Evolutionary conservation across 108 stramenopile species (phyloP).

Genomic region (Cylindrotheca fusiformis): DNA sequence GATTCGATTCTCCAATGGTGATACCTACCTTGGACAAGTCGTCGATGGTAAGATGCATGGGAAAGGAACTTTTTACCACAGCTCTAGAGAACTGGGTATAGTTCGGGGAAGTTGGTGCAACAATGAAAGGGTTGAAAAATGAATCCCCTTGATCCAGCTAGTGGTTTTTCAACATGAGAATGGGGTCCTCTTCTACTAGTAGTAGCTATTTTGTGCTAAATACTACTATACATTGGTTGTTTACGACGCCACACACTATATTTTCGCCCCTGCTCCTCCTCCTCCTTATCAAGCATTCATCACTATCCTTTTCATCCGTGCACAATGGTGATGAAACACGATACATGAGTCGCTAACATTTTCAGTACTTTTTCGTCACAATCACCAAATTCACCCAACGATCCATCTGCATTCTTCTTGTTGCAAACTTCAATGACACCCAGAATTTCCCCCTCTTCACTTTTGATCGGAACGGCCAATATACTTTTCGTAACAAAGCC

Average conservation of each 20-base stretch:
- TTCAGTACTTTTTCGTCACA: slow-evolving; percentile 47
- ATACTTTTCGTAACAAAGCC: slow-evolving; percentile 60
- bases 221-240: too few relatives aligned
- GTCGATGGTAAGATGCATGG: slow-evolving; percentile 20
- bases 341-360: slow-evolving; percentile 57
- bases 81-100: neutral
- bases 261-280: neutral
- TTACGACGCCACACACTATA: too few relatives aligned
- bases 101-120: neutral
- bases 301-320: too few relatives aligned
- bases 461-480: slow-evolving; percentile 46
- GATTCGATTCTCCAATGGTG: slow-evolving; percentile 25
- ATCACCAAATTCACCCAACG: slow-evolving; percentile 30
- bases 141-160: too few relatives aligned
- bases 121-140: too few relatives aligned
- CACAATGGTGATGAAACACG: slow-evolving; percentile 37
- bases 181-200: too few relatives aligned
- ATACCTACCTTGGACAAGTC: slow-evolving; percentile 29
- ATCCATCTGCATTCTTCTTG: slow-evolving; percentile 42
- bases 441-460: slow-evolving; percentile 36
- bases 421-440: slow-evolving; percentile 62
- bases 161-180: too few relatives aligned
- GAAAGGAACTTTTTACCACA: slow-evolving; percentile 23
- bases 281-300: too few relatives aligned
- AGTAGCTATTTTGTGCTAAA: too few relatives aligned